phyloP scores from a whole-genome alignment of 495 filamentous ascomycete genomes.

The Penicillium canescens region DNA sequence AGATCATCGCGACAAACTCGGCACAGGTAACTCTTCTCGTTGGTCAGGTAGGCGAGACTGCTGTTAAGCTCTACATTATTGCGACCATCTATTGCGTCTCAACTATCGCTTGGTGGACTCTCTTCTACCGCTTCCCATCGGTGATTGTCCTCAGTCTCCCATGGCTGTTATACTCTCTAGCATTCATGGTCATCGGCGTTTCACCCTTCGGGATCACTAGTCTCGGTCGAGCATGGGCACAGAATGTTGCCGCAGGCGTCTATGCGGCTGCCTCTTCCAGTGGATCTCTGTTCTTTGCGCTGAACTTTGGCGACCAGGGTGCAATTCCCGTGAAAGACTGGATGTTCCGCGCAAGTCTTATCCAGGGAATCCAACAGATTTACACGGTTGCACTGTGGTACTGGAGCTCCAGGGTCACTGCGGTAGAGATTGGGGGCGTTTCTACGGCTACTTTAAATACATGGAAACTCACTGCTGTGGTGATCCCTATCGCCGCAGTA shows the following conservation, averaged over 20 bases:
- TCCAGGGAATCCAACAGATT: constrained; percentile 65
- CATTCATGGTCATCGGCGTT: constrained; percentile 41
- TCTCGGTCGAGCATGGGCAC: constrained; percentile 46
- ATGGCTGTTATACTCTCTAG: constrained; percentile 53
- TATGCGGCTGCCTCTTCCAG: constrained; percentile 61
- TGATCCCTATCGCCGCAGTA: constrained; percentile 53
- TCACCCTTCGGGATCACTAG: constrained; percentile 45
- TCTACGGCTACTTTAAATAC: constrained; percentile 40
- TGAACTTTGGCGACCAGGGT: constrained; percentile 67
- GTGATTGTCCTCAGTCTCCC: constrained; percentile 56
- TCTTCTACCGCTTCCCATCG: constrained; percentile 58
- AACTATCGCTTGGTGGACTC: constrained; percentile 62
- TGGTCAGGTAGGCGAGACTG: constrained; percentile 59
- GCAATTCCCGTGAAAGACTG: constrained; percentile 56
- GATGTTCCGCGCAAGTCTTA: constrained; percentile 63
- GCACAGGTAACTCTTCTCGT: constrained; percentile 68
- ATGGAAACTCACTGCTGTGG: constrained; percentile 51
- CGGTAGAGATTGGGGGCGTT: constrained; percentile 21
- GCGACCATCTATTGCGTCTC: constrained; percentile 61
- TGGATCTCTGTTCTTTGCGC: constrained; percentile 62
- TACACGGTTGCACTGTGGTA: constrained; percentile 67
- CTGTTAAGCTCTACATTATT: constrained; percentile 62
- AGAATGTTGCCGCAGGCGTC: constrained; percentile 58
- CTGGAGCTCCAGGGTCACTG: constrained; percentile 54
- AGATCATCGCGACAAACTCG: constrained; percentile 66